Evolutionary conservation across 306 rosid species (phyloP), one percentile per base, ranked within the genome.

Genomic region (Lathyrus sativus): DNA sequence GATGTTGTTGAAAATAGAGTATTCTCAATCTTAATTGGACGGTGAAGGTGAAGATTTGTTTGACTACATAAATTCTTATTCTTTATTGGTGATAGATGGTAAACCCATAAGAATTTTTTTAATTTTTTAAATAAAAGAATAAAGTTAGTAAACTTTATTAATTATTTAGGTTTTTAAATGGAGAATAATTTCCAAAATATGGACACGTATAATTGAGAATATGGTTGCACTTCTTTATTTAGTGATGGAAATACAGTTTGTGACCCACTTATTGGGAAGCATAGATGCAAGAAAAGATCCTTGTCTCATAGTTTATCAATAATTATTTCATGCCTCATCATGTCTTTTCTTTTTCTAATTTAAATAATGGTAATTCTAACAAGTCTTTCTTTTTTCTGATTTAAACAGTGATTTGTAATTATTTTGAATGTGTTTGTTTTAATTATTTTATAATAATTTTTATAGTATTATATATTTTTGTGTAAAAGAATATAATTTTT

Each of bases 251-350:
- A 65, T 57, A 26, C 53, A 35, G 39, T 13, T n/a, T 56, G 67
- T 61, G 78, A 61, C 71, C 78, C 73, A 50, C 65, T 67, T 15
- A 50, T 62, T 76, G 12, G 76, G 69, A 62, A 72, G 70, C 69
- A 76, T 41, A 19, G 69, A 50, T 71, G 51, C 78, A 72, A 39
- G 39, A 48, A 54, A 61, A 76, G 71, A 71, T 76, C 46, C 69
- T 22, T 67, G 76, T 76, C 78, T 38, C 56, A 29, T 3, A 29
- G 28, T 12, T 49, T 62, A 29, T 72, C 73, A 19, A 44, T 18
- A 37, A 13, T 68, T 38, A 45, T 48, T 45, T 67, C 58, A 11
- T 46, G 69, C 69, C 31, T 71, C 42, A 6, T 68, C 57, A 6
- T 41, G 46, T 59, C 29, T 24, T 28, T 31, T 38, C 11, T 13